Base-by-base conservation (phyloP, 2,329 filamentous ascomycete genomes). In the Aspergillus carbonarius region DNA sequence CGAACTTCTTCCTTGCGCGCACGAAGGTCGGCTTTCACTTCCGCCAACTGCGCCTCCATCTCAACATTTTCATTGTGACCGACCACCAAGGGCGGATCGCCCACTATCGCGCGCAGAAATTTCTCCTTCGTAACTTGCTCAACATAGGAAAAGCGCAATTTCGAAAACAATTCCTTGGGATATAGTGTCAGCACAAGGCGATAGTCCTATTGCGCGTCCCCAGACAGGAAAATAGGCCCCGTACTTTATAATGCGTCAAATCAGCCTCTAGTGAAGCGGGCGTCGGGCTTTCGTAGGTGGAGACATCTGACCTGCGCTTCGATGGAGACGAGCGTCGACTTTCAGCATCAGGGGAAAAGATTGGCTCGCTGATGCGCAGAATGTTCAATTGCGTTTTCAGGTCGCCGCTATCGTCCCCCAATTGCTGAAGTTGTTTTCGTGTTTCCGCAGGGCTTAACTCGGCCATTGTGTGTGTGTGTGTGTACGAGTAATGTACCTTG, bases 71-170 rank as follows among this genome's bases (percentile, higher is more conserved):
- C 93, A 67, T 88, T 84, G 44, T 88, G 85, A 40, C 88, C 88
- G 58, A 96, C 90, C 47, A 98, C 89, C 15, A 93, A 82, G 0
- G 93, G 95, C 50, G 93, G 92, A 63, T 96, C 91, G 63, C 91
- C 92, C 15, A 96, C 92, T 67, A 98, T 96, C 63, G 91, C 88
- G 66, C 92, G 91, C 55, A 99, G 88, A 75, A 97, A 98, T 71
- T 96, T 96, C 75, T 99, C 95, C 78, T 98, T 99, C 46, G 93
- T 98, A 62, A 98, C 92, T 80, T 98, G 95, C 77, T 99, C 95
- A 67, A 97, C 90, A 77, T 98, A 98, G 64, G 91, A 96, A 81
- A 98, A 98, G 67, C 93, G 91, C 39, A 98, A 83, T 78, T 99
- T 98, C 42, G 92, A 89, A 76, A 98, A 99, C 18, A 98, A 85